Percentiles rank a stretch among this genome's conserved stretches.
These are phyloP conservation scores for Westerdykella ornata DNA, from an alignment of 2,329 filamentous ascomycete species.

Conservation along the genomic window DNA sequence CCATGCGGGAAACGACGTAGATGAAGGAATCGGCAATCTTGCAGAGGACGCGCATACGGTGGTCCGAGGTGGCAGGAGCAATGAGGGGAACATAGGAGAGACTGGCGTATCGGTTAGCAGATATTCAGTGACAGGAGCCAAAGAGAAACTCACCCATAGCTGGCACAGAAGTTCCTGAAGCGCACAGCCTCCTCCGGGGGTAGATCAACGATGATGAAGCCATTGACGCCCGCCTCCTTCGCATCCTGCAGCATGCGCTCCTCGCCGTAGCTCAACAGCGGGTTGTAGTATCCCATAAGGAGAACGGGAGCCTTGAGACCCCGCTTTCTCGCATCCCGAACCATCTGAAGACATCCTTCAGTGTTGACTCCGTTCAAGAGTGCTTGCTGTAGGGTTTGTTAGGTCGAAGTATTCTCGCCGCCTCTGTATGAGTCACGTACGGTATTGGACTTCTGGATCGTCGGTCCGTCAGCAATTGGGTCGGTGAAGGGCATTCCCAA, in stretches of 20 bases:
- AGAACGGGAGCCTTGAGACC: slow-evolving; percentile 78
- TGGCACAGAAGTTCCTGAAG: slow-evolving; percentile 78
- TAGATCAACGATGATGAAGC: slow-evolving; percentile 93
- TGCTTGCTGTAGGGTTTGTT: slow-evolving; percentile 49
- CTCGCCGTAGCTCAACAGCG: slow-evolving; percentile 87
- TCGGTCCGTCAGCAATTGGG: slow-evolving; percentile 94
- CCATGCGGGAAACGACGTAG: slow-evolving; percentile 96
- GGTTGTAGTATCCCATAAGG: slow-evolving; percentile 99
- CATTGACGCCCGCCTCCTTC: slow-evolving; percentile 78
- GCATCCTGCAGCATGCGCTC: slow-evolving; percentile 80
- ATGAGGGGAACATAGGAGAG: slow-evolving; percentile 97
- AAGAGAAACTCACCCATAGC: slow-evolving; percentile 55
- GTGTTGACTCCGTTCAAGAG: slow-evolving; percentile 85
- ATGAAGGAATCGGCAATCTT: slow-evolving; percentile 97
- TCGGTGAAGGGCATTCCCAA: slow-evolving; percentile 96
- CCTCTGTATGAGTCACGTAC: slow-evolving; percentile 40
- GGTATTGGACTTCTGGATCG: slow-evolving; percentile 92
- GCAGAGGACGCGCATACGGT: slow-evolving; percentile 92
- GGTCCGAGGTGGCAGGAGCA: slow-evolving; percentile 84
- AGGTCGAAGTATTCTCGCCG: slow-evolving; percentile 8
- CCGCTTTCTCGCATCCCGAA: slow-evolving; percentile 67
- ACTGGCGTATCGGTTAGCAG: slow-evolving; percentile 39
- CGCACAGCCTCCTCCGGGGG: slow-evolving; percentile 92
- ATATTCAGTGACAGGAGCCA: neutral
- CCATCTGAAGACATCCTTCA: slow-evolving; percentile 70